A percentile compares a stretch with the other conserved stretches of the same genome.
These are phyloP conservation scores for Amanita pallidorosea DNA, from an alignment of 768 basidiomycete species.

Conservation along the genomic window DNA sequence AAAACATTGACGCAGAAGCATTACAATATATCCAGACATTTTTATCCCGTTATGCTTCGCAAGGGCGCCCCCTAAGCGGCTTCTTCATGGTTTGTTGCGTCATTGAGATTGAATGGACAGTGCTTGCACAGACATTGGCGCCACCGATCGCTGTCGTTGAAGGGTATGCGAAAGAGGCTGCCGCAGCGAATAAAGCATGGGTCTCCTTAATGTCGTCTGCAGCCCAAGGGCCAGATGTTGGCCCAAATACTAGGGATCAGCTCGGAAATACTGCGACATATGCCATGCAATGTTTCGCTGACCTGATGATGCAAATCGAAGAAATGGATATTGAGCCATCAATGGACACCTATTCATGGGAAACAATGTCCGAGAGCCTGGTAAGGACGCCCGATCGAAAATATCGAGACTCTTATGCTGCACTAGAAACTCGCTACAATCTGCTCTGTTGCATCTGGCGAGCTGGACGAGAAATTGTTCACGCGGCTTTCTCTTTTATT, in stretches of 20 bases:
- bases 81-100: constrained; percentile 88
- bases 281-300: constrained; percentile 68
- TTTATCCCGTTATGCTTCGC: constrained; percentile 62
- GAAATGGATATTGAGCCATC: constrained; percentile 75
- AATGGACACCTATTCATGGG: constrained; percentile 83
- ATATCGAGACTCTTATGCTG: not conserved
- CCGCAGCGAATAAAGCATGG: constrained; percentile 81
- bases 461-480: constrained; percentile 61
- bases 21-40: constrained; percentile 58
- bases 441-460: constrained; percentile 61
- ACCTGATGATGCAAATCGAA: constrained; percentile 69
- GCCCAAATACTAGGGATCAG: constrained; percentile 23
- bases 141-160: constrained; percentile 17
- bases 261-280: constrained; percentile 43
- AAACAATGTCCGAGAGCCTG: constrained; percentile 85
- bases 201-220: constrained; percentile 48
- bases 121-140: constrained; percentile 61
- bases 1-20: constrained; percentile 35
- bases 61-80: constrained; percentile 72
- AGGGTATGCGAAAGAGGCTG: constrained; percentile 48
- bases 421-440: constrained; percentile 75
- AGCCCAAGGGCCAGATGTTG: constrained; percentile 29
- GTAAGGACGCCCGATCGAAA: constrained; percentile 28
- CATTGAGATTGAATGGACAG: constrained; percentile 77
- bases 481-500: constrained; percentile 62